Base-by-base conservation (phyloP, 2,329 filamentous ascomycete genomes). In the Diaporthe vexans region DNA sequence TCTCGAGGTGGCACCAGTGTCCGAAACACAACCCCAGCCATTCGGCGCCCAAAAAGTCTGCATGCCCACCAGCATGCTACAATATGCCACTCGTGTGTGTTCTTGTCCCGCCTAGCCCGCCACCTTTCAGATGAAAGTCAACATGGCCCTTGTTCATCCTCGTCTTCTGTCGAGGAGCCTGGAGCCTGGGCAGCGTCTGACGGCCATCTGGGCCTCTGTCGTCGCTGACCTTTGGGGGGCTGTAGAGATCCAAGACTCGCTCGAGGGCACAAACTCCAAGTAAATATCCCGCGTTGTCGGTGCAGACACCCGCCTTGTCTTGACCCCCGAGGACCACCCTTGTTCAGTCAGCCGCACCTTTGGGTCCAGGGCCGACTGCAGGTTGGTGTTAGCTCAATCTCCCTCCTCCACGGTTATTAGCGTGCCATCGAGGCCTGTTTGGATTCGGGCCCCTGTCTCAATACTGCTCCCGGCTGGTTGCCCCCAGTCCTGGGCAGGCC, bases 401-500 rank as follows among this genome's bases (percentile, higher is more conserved):
- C 35, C 43, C 35, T 46, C 58, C 51, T 68, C 58, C 59, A 52
- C 35, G 35, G 26, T 61, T 61, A 43, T 61, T 71, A 69, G 72
- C 72, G 56, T 33, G 35, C 48, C 54, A 29, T 73, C 65, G 72
- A 63, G 72, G 59, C 72, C 72, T 52, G 26, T 46, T 71, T 71
- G 69, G 65, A 58, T 56, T 48, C 65, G 24, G 63, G 10, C 63
- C 72, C 72, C 61, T 69, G 72, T 73, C 72, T 54, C 63, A 40
- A 70, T 43, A 56, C 48, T 48, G 35, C 37, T 37, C 29, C 40
- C 33, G 63, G 46, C 46, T 52, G 46, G 29, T 52, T 26, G 46
- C 37, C 46, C 61, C 63, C 46, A 37, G 63, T 67, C 63, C 63
- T 67, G 63, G 63, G 40, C 63, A 26, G 7, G 51, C 61, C 61